A percentile compares a stretch with the other conserved stretches of the same genome.
Evolutionary conservation across 148 eudicot species (phyloP).

Genomic region (Heliosperma pusillum): DNA sequence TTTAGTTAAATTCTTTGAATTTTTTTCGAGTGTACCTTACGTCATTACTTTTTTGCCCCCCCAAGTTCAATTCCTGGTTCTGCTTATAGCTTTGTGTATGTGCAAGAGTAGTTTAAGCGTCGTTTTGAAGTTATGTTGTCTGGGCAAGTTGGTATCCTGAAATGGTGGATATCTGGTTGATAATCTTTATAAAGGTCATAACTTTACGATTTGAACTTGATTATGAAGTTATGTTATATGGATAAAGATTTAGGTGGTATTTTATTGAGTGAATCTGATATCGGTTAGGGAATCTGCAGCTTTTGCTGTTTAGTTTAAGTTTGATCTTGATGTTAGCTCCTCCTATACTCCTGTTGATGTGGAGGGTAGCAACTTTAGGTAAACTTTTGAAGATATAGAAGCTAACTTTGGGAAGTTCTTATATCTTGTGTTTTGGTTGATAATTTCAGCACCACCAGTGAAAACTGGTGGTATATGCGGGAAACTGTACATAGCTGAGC

Average conservation of each 20-base stretch:
- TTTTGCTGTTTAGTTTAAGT: constrained; percentile 28
- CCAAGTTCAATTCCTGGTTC: too few relatives aligned
- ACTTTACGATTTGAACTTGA: constrained; percentile 4
- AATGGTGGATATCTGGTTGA: too few relatives aligned
- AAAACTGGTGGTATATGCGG: constrained; percentile 62
- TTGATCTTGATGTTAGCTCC: constrained; percentile 30
- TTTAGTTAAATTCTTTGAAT: too few relatives aligned
- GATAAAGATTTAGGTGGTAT: neutral
- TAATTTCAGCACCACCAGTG: constrained; percentile 61
- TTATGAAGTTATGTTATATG: neutral
- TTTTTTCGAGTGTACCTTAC: too few relatives aligned
- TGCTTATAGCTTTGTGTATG: too few relatives aligned
- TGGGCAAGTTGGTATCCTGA: too few relatives aligned
- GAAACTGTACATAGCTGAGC: constrained; percentile 60
- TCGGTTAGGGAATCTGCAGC: too few relatives aligned
- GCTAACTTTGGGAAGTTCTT: constrained; percentile 71
- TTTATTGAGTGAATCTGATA: too few relatives aligned
- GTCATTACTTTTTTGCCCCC: too few relatives aligned
- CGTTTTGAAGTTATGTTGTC: too few relatives aligned
- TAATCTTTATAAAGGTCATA: neutral
- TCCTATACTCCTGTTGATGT: constrained; percentile 50
- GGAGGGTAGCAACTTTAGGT: constrained; percentile 44
- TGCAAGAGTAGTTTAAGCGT: too few relatives aligned
- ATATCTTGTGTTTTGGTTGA: constrained; percentile 15
- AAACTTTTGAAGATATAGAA: constrained; percentile 64